Evolutionary conservation across 306 rosid genomes (phyloP), one percentile per base, ranked within the genome.

Genomic region (Parietaria judaica): DNA sequence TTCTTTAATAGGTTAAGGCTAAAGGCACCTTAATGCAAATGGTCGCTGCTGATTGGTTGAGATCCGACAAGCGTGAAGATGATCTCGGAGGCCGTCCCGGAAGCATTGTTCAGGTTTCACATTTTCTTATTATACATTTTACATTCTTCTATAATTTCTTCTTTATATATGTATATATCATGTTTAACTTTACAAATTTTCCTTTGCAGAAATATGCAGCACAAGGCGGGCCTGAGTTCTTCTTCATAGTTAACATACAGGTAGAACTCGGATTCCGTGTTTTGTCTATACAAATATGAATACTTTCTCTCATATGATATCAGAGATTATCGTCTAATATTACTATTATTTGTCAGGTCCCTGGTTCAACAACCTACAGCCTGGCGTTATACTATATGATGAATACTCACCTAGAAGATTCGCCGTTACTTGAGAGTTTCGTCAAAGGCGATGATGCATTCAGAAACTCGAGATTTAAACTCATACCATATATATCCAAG

Each of bases 1-100:
- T 35, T 46, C 35, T 38, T 67, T 65, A 23, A 36, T 73, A 89
- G 97, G 75, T 84, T 60, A 90, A 90, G 75, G 94, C 94, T 66
- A 74, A 77, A 50, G 78, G 80, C 60, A 82, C 86, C 4, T 41
- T 82, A 76, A 86, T 83, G 94, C 85, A 86, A 79, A 15, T 90
- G 86, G 92, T 84, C 31, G 94, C 88, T 68, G 90, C 83, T n/a
- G 97, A 90, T 68, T 90, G 97, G 97, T 77, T 86, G 44, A 62
- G 71, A 64, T 80, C 95, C 11, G 79, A 79, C 72, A 61, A 60
- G 59, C 75, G 85, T 75, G 95, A 82, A 80, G 95, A 86, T 64
- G 69, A 84, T 74, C 83, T 90, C 43, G 79, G 82, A 71, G 72
- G 86, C 64, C 95, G 90, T 56, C 83, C 78, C 1, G 78, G 67